Evolutionary conservation across 495 filamentous ascomycete genomes (phyloP).

Genomic region (Thermothielavioides terrestris): DNA sequence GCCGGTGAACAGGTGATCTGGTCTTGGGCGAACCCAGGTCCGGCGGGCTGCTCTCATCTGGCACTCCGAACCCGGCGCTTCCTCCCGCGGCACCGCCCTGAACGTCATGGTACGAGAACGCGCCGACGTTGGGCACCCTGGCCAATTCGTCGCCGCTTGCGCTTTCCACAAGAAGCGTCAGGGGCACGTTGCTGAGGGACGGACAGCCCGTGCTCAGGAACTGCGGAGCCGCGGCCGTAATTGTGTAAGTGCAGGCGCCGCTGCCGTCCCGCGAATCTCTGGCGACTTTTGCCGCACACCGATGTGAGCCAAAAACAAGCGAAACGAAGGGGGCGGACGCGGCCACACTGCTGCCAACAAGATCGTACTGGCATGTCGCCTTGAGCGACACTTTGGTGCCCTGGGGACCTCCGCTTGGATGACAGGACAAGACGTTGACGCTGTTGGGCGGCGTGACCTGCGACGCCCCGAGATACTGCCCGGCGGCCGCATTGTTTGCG

Average conservation of each 20-base stretch:
- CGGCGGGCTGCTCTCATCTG: constrained; percentile 33
- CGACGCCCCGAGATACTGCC: constrained; percentile 44
- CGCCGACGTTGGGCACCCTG: constrained; percentile 56
- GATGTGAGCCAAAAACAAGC: constrained; percentile 66
- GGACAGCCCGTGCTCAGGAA: constrained; percentile 57
- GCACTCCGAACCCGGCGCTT: constrained; percentile 17
- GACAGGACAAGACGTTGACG: constrained; percentile 57
- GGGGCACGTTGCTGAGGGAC: constrained; percentile 56
- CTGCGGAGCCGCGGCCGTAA: constrained; percentile 64
- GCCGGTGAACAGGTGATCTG: constrained; percentile 37
- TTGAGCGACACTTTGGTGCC: constrained; percentile 65
- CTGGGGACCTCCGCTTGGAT: constrained; percentile 55
- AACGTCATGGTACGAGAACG: constrained; percentile 58
- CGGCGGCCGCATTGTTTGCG: constrained; percentile 40
- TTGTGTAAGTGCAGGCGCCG: constrained; percentile 56
- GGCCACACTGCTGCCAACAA: constrained; percentile 39
- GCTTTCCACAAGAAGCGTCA: constrained; percentile 64
- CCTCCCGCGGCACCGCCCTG: constrained; percentile 28
- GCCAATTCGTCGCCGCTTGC: constrained; percentile 52
- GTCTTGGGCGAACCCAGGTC: constrained; percentile 38
- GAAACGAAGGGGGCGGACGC: constrained; percentile 49
- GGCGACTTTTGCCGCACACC: constrained; percentile 53
- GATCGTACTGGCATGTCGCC: constrained; percentile 64
- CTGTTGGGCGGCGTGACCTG: constrained; percentile 22
- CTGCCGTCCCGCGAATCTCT: constrained; percentile 51